A percentile compares a stretch with the other conserved stretches of the same genome.
Evolutionary conservation across 176 grass and related monocot genomes (phyloP).

Genomic region (Dactylis glomerata): DNA sequence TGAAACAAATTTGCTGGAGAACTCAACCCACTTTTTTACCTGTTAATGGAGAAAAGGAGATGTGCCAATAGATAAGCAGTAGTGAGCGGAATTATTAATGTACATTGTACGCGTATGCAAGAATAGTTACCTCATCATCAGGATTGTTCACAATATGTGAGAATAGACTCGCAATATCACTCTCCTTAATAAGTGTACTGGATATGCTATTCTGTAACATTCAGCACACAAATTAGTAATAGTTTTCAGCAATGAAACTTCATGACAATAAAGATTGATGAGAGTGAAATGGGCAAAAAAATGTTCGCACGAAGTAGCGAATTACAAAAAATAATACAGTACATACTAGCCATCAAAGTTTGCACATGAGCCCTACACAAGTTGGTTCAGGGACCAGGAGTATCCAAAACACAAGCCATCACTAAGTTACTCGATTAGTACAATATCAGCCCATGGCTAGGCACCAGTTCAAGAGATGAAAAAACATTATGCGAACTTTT

Average conservation of each 20-base stretch:
- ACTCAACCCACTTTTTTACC: slow-evolving; percentile 75
- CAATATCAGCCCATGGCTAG: background rate
- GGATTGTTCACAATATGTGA: slow-evolving; percentile 40
- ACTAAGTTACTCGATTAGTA: background rate
- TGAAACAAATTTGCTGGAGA: slow-evolving; percentile 62
- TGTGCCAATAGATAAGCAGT: slow-evolving; percentile 11
- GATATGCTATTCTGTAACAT: slow-evolving; percentile 51
- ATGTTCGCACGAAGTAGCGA: background rate
- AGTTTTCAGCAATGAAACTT: background rate
- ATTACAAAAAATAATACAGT: background rate
- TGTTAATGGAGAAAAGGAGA: slow-evolving; percentile 34
- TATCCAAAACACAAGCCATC: background rate
- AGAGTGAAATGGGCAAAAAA: background rate
- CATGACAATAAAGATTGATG: slow-evolving; percentile 3
- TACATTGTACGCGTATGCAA: background rate
- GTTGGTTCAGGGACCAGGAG: background rate
- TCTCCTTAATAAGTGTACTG: slow-evolving; percentile 48
- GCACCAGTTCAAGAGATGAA: background rate
- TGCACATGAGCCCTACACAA: background rate
- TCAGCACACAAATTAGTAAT: slow-evolving; percentile 24
- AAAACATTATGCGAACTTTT: background rate
- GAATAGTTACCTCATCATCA: slow-evolving; percentile 58
- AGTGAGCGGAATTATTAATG: background rate
- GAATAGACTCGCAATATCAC: slow-evolving; percentile 49
- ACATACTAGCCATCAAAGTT: background rate